Conservation (phyloP, 2,329 filamentous ascomycete genomes). For the Calonectria henricotiae region DNA sequence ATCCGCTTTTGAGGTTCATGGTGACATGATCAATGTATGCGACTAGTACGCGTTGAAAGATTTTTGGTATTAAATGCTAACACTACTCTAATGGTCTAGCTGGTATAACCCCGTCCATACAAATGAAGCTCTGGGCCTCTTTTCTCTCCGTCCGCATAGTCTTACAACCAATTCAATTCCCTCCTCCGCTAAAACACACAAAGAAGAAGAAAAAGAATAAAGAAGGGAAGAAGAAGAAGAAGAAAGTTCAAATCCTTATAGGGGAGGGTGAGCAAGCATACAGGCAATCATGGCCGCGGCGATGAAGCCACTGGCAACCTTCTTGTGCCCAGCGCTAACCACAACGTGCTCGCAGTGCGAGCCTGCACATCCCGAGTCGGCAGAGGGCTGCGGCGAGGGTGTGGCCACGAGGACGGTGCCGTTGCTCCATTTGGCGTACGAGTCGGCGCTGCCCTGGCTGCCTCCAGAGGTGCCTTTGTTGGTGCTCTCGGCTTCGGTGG, state of each 20-base stretch:
- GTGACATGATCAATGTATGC: background rate
- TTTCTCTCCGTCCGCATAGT: no score
- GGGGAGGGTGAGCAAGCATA: constrained; percentile 5
- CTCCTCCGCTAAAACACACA: background rate
- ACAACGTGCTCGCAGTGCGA: constrained; percentile 5
- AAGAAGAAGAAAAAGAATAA: background rate
- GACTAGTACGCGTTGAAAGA: background rate
- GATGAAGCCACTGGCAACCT: constrained; percentile 1
- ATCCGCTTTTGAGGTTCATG: background rate
- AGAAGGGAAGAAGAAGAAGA: background rate
- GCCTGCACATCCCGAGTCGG: background rate
- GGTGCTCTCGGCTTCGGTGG: background rate
- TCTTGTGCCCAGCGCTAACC: constrained; percentile 6
- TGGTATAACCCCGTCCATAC: no score
- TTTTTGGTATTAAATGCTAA: no score
- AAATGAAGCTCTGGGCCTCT: no score
- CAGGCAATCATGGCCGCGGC: background rate
- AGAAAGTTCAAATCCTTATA: background rate
- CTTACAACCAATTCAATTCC: no score
- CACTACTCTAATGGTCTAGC: no score
- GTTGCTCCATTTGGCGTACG: background rate
- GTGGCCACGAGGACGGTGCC: constrained; percentile 5
- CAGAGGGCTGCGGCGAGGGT: background rate
- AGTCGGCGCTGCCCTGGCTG: background rate
- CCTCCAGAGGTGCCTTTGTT: background rate